Base-by-base conservation (phyloP, 139 green algal species). In the Dunaliella sp. region DNA sequence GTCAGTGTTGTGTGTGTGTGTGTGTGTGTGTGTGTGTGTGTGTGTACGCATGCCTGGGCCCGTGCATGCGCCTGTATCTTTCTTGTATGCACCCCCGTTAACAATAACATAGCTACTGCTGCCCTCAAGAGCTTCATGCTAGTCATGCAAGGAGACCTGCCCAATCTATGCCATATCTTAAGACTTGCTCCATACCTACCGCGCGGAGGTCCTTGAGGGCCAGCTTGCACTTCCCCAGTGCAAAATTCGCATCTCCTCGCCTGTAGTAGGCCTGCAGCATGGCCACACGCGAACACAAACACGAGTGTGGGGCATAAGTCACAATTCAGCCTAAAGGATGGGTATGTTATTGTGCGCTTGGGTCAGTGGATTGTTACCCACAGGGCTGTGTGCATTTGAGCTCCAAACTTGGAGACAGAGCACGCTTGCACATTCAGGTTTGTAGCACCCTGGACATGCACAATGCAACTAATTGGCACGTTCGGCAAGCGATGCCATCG, bases 261-360 rank as follows among this genome's bases (percentile, higher is more conserved):
- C 97, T 89, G 87, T 99, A 99, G 92, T 98, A 99, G 0, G 90
- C 97, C 95, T 99, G 91, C 72, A 83, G 25, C 34, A 38, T 2
- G n/a, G n/a, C n/a, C n/a, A 38, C 31, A 81, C 76, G 76, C 16
- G 76, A n/a, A 76, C 26, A 76, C 24, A 26, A n/a, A 76, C 24
- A n/a, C 24, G 24, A 76, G 59, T 26, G 26, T n/a, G 26, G 26
- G 26, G 59, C 59, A n/a, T 76, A 26, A n/a, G n/a, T n/a, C n/a
- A n/a, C n/a, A n/a, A n/a, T n/a, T n/a, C n/a, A n/a, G 36, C 35
- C 72, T 33, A 36, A 75, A 22, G 1, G 21, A 32, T 25, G 73
- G 31, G 31, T n/a, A 21, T 74, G 76, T 31, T 31, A 81, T 24
- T 2, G 38, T 81, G 76, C 76, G 24, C 58, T 74, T 74, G 58